Conservation (phyloP, 2,329 filamentous ascomycete species). For the Phialophora macrospora region DNA sequence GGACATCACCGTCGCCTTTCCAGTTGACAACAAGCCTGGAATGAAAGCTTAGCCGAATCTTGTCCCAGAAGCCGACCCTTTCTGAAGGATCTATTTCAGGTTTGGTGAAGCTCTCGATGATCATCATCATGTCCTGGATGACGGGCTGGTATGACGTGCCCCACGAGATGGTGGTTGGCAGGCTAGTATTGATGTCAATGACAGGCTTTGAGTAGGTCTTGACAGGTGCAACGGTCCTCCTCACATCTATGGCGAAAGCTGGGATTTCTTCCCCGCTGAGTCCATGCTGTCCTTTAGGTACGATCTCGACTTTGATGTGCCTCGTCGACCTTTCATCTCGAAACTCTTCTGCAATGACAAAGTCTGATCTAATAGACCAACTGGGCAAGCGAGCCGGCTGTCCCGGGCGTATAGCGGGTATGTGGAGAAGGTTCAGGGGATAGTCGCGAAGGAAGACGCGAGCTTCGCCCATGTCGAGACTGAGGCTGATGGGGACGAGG, state of each 20-base stretch:
- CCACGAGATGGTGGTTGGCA: constrained; percentile 94
- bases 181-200: constrained; percentile 88
- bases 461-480: constrained; percentile 87
- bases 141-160: constrained; percentile 96
- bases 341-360: constrained; percentile 94
- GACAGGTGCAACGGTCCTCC: constrained; percentile 88
- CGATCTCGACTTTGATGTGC: constrained; percentile 79
- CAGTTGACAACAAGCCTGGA: constrained; percentile 86
- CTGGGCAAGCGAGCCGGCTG: constrained; percentile 82
- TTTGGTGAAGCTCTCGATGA: constrained; percentile 96
- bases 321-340: constrained; percentile 79
- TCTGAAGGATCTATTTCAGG: constrained; percentile 93
- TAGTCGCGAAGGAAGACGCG: constrained; percentile 89
- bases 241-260: constrained; percentile 82
- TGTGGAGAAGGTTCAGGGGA: constrained; percentile 86
- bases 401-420: constrained; percentile 77
- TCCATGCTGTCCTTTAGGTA: constrained; percentile 67
- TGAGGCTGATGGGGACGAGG: constrained; percentile 85
- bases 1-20: constrained; percentile 95
- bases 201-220: constrained; percentile 95
- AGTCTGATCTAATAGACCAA: constrained; percentile 83
- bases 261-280: constrained; percentile 62
- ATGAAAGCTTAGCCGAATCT: constrained; percentile 92
- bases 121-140: constrained; percentile 99
- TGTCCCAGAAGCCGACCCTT: constrained; percentile 97